Evolutionary conservation across 2,329 filamentous ascomycete species (phyloP), one percentile per base, ranked within the genome.

Genomic region (Lasiodiplodia citricola): DNA sequence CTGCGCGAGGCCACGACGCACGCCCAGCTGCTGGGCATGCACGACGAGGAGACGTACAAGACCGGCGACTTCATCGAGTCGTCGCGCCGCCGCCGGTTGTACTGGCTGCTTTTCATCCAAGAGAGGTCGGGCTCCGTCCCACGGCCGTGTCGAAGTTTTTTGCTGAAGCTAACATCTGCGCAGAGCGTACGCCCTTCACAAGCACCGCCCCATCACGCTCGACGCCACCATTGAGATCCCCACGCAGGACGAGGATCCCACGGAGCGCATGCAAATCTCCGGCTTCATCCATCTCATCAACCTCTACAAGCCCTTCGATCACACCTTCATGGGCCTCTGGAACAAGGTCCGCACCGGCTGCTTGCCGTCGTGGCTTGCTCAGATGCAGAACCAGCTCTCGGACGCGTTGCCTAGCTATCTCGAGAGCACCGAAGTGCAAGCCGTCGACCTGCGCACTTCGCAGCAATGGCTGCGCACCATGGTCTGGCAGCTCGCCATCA

Each of bases 401-500:
- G 83, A 84, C 66, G 83, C 85, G 23, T 80, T 89, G 2, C 85
- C 88, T 4, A 78, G 82, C 21, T 87, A 88, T 63, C 80, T 90
- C 8, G 85, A 87, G 35, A 82, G 83, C 5, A 90, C 88, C 0
- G 87, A 90, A 69, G 89, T 88, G 23, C 90, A 92, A 73, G 90
- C 89, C 66, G 88, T 91, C 7, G 89, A 92, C 72, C 84, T 92
- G 21, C 83, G 90, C 54, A 86, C 90, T 66, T 92, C 89, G 2
- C 90, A 92, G 75, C 89, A 91, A 73, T 92, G 90, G 90, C 82
- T 92, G 4, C 83, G 87, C 21, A 87, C 89, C 1, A 90, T 91
- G 80, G 87, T 91, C n/a, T 92, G 90, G 90, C 90, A 91, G 73
- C 85, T 90, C 1, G 89, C 89, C 3, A 90, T 91, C 73, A 86